phyloP scores from a whole-genome alignment of 805 yeast genomes.

The Saturnispora hagleri region DNA sequence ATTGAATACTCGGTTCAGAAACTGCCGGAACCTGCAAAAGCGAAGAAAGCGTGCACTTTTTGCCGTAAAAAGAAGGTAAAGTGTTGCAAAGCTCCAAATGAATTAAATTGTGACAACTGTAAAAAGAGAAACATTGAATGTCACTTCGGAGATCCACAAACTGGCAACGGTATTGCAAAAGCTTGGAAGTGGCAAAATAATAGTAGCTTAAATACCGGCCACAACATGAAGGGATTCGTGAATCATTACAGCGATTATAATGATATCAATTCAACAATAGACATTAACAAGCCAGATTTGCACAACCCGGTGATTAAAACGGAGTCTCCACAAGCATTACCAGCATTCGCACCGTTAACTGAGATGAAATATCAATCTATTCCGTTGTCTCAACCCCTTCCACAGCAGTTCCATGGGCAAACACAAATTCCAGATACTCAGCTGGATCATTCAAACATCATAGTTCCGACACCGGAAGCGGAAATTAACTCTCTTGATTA shows the following conservation, averaged over 20 bases:
- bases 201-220: background rate
- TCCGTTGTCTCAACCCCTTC: background rate
- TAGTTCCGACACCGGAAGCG: background rate
- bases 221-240: background rate
- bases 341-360: background rate
- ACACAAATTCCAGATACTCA: background rate
- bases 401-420: background rate
- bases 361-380: background rate
- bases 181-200: constrained; percentile 6
- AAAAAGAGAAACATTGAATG: constrained; percentile 4
- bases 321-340: background rate
- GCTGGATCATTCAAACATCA: background rate
- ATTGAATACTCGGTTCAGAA: background rate
- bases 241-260: background rate
- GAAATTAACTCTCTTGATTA: background rate
- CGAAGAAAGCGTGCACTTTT: constrained; percentile 13
- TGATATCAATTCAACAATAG: background rate
- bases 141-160: background rate
- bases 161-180: background rate
- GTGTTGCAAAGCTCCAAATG: constrained; percentile 8
- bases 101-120: constrained; percentile 10
- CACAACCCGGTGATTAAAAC: background rate
- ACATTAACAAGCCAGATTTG: background rate
- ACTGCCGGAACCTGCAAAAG: constrained; percentile 7
- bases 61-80: constrained; percentile 16